Evolutionary conservation across 108 stramenopile genomes (phyloP), one percentile per base, ranked within the genome.

Genomic region (Phaeodactylum tricornutum): DNA sequence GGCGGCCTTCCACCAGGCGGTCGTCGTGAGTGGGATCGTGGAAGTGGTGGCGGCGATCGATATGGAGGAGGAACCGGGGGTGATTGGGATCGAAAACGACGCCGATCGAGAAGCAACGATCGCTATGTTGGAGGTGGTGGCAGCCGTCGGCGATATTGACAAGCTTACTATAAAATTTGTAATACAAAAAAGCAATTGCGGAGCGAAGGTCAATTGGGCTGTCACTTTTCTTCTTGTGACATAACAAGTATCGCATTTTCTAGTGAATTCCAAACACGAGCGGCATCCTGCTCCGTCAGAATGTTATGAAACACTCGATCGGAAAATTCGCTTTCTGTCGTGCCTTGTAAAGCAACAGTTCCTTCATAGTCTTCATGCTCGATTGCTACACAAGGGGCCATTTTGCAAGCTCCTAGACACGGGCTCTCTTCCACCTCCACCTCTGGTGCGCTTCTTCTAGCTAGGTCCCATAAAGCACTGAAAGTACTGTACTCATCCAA

Each of bases 351-450:
- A 7, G 71, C 66, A 2, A 88, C 87, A 35, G 42, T 69, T 0
- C 87, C 87, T 20, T 59, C 66, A 66, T 69, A 88, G 27, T 88
- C 87, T 23, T 84, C 75, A 55, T 88, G 87, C 54, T 79, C 60
- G 20, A 88, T 47, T 1, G 71, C 82, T 21, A 84, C 76, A 59
- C 87, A 88, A 8, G 87, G 87, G 4, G 67, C 87, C 22, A 62
- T 36, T 42, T 81, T 67, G 49, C 87, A 88, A 1, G 74, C 62
- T n/a, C 87, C 87, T 44, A 79, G 51, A 50, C 87, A 88, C 0
- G 73, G 51, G 2, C 63, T 66, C 49, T 88, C 82, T 59, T 84
- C 87, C 2, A 88, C 62, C 17, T 49, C 47, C 43, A 88, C 66
- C 20, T 39, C 25, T 17, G 64, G 50, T 0, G 45, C 31, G 23